These are phyloP conservation scores for Apiospora aurea DNA, from an alignment of 2,329 filamentous ascomycete species.

Conservation along the genomic window DNA sequence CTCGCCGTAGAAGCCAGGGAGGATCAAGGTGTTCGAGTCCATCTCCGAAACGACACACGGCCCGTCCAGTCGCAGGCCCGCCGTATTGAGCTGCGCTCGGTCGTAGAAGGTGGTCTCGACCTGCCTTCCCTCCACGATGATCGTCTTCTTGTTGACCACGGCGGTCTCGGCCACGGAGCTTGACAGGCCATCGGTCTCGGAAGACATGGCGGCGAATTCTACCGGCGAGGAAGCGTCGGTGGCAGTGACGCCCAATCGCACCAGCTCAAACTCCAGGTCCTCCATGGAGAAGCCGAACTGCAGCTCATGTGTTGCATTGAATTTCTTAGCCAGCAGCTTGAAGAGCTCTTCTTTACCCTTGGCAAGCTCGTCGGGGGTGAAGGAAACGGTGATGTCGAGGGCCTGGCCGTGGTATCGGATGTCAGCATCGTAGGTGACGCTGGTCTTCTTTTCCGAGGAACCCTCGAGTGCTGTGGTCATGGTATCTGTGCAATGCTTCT, in stretches of 20 bases:
- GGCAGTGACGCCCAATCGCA: constrained; percentile 53
- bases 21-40: constrained; percentile 58
- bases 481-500: constrained; percentile 45
- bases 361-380: constrained; percentile 44
- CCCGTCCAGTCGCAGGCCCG: constrained; percentile 49
- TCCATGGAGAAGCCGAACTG: constrained; percentile 54
- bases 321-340: constrained; percentile 45
- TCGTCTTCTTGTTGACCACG: constrained; percentile 46
- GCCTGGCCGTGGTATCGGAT: constrained; percentile 57
- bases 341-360: constrained; percentile 40
- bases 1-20: constrained; percentile 54
- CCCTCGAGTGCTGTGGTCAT: constrained; percentile 47
- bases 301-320: constrained; percentile 50
- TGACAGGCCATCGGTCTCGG: constrained; percentile 26
- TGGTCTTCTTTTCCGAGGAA: constrained; percentile 38
- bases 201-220: constrained; percentile 42
- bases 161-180: constrained; percentile 43
- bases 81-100: constrained; percentile 47
- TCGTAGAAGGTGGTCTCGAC: constrained; percentile 53
- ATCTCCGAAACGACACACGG: constrained; percentile 58
- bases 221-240: constrained; percentile 51
- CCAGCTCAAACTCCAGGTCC: constrained; percentile 53
- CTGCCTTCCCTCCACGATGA: constrained; percentile 48
- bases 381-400: constrained; percentile 44
- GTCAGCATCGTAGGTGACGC: constrained; percentile 50